Conservation (phyloP, 1,284 basidiomycete species). For the Meripilus lineatus region DNA sequence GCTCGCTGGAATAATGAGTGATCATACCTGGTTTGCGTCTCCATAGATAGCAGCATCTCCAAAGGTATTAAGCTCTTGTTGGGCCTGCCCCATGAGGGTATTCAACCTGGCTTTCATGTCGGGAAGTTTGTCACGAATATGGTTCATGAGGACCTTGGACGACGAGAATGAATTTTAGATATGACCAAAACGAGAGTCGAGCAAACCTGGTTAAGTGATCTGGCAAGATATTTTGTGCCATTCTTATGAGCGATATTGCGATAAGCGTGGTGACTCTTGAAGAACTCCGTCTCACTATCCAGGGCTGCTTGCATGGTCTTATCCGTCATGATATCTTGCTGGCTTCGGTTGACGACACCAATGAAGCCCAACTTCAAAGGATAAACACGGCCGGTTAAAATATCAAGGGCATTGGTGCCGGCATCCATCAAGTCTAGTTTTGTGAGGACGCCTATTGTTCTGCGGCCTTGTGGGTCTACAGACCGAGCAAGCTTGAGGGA, state of each 20-base stretch:
- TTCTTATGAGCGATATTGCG: constrained; percentile 96
- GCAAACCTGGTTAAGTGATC: constrained; percentile 87
- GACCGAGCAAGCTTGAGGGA: constrained; percentile 93
- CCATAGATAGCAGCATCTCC: constrained; percentile 93
- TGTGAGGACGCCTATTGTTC: constrained; percentile 94
- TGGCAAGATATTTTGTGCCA: constrained; percentile 93
- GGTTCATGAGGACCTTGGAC: constrained; percentile 86
- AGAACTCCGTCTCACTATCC: constrained; percentile 89
- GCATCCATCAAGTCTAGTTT: constrained; percentile 99
- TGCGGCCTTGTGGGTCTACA: constrained; percentile 92
- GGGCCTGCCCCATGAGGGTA: constrained; percentile 98
- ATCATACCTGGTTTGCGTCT: constrained; percentile 78
- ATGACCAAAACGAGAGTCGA: background rate
- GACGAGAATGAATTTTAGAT: too few species aligned
- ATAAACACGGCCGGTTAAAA: constrained; percentile 94
- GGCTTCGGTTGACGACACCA: constrained; percentile 94
- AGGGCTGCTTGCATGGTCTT: constrained; percentile 85
- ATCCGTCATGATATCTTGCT: constrained; percentile 94
- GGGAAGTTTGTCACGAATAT: constrained; percentile 97
- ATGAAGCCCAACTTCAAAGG: constrained; percentile 98
- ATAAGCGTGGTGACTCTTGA: constrained; percentile 87
- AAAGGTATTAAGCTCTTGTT: constrained; percentile 96
- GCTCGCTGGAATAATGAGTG: background rate
- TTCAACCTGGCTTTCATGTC: constrained; percentile 99
- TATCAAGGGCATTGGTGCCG: constrained; percentile 95